phyloP scores from a whole-genome alignment of 176 grass and related monocot genomes.

The Poa pratensis region DNA sequence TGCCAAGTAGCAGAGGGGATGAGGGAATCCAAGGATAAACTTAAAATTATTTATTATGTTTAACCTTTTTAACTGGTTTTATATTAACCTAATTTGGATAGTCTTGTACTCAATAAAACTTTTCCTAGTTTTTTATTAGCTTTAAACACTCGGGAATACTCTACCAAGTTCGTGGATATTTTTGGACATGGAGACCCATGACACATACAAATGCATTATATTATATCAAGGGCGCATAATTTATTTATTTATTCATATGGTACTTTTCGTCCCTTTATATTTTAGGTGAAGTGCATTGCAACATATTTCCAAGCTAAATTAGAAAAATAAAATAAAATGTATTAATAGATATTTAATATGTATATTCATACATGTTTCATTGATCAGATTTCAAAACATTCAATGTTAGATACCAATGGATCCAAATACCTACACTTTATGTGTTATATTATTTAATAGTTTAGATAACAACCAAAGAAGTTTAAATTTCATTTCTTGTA shows the following conservation, averaged over 20 bases:
- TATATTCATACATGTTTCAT: not conserved
- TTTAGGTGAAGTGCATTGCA: not conserved
- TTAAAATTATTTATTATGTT: not conserved
- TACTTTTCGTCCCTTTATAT: not conserved
- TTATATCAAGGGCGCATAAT: not conserved
- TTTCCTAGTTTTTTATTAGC: not conserved
- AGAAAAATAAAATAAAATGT: not conserved
- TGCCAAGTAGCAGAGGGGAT: not conserved
- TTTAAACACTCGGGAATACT: not conserved
- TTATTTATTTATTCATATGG: not conserved
- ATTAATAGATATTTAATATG: not conserved
- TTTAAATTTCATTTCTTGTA: not conserved
- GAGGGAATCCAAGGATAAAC: not conserved
- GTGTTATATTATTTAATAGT: not conserved
- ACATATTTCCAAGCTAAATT: not conserved
- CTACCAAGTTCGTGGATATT: constrained; percentile 3
- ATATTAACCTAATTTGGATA: too few species aligned
- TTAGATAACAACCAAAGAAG: not conserved
- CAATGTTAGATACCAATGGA: not conserved
- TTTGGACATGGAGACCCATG: not conserved
- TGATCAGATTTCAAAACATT: not conserved
- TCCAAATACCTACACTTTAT: not conserved
- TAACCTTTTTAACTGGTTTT: too few species aligned
- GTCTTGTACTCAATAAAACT: too few species aligned
- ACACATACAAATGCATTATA: not conserved